These are phyloP conservation scores for Sesbania bispinosa DNA, from an alignment of 306 rosid genomes.

Conservation along the genomic window DNA sequence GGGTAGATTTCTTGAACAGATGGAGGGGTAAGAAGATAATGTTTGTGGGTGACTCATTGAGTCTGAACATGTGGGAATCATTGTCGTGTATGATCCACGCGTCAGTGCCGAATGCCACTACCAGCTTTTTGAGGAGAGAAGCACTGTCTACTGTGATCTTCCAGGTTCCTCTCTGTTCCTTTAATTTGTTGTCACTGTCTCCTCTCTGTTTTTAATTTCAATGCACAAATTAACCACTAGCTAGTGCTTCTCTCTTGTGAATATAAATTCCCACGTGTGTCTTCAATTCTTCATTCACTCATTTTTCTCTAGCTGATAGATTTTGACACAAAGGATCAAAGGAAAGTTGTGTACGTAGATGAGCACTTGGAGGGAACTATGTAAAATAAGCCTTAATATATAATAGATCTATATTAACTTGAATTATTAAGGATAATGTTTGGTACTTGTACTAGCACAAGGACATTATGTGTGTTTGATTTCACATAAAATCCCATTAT, in stretches of 20 bases:
- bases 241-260: neutral
- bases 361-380: no score
- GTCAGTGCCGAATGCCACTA: conserved; percentile 53
- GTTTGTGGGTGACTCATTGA: conserved; percentile 96
- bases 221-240: neutral
- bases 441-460: no score
- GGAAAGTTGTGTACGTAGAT: no score
- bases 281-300: neutral
- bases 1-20: conserved; percentile 52
- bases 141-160: conserved; percentile 46
- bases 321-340: no score
- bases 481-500: no score
- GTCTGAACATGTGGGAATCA: conserved; percentile 96
- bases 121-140: conserved; percentile 29
- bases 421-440: no score
- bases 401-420: no score
- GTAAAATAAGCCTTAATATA: no score
- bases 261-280: neutral
- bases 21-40: conserved; percentile 84
- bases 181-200: no score
- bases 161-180: no score
- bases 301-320: no score
- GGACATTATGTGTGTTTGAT: no score
- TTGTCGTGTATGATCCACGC: conserved; percentile 66
- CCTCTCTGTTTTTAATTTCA: neutral